A percentile compares a stretch with the other conserved stretches of the same genome.
Conservation (phyloP, 768 basidiomycete genomes). For the Mycena floridula region DNA sequence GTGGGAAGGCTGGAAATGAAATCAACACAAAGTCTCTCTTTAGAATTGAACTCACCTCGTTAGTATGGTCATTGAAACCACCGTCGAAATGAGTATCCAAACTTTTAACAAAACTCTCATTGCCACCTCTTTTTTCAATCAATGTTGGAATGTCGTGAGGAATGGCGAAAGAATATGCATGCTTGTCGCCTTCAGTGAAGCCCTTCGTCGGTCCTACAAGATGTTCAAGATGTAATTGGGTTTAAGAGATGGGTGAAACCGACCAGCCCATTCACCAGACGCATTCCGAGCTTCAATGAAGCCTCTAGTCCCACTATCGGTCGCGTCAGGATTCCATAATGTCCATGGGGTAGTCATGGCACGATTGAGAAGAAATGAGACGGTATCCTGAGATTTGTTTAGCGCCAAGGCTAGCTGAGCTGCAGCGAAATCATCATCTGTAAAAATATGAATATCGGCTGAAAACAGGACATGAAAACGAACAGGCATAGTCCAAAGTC, state of each 20-base stretch:
- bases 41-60: constrained; percentile 44
- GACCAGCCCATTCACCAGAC: constrained; percentile 67
- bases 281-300: constrained; percentile 80
- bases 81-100: constrained; percentile 52
- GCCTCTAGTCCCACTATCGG: too few relatives aligned
- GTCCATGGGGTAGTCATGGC: constrained; percentile 51
- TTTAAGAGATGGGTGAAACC: constrained; percentile 1
- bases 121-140: constrained; percentile 60
- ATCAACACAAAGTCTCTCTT: neutral
- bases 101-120: constrained; percentile 55
- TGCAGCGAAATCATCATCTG: constrained; percentile 77
- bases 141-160: constrained; percentile 64
- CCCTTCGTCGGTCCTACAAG: constrained; percentile 39
- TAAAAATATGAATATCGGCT: neutral
- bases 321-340: constrained; percentile 60
- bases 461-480: neutral
- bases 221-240: neutral
- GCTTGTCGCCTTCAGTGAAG: constrained; percentile 80
- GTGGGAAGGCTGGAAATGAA: constrained; percentile 57
- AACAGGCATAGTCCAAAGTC: constrained; percentile 21
- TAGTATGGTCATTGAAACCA: constrained; percentile 79
- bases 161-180: constrained; percentile 77
- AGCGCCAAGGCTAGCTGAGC: constrained; percentile 54
- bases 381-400: constrained; percentile 41
- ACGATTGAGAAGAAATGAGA: constrained; percentile 45